phyloP scores from a whole-genome alignment of 106 monocot genomes.

The Triglochin maritima region DNA sequence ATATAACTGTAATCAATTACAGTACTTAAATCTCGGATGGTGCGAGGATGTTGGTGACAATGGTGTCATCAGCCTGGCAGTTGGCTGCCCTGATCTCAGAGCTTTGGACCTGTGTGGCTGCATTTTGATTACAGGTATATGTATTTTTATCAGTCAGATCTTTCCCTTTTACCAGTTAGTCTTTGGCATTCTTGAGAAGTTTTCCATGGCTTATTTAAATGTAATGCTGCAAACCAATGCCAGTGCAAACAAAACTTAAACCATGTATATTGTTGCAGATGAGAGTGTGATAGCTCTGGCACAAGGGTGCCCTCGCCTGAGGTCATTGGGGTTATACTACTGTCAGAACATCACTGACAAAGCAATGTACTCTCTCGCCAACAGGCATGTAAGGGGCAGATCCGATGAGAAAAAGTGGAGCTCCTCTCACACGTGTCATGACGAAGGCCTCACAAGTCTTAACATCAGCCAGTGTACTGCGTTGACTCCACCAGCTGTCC shows the following conservation, averaged over 20 bases:
- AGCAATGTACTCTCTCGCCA: slow-evolving; percentile 89
- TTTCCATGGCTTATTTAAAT: neutral
- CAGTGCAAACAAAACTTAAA: no score
- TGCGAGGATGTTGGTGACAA: slow-evolving; percentile 76
- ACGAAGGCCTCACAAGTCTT: slow-evolving; percentile 58
- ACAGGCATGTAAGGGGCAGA: slow-evolving; percentile 22
- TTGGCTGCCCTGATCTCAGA: slow-evolving; percentile 76
- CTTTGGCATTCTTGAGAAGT: neutral
- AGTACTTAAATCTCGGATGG: slow-evolving; percentile 81
- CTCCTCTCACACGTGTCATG: neutral
- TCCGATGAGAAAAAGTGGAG: slow-evolving; percentile 3
- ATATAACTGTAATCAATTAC: slow-evolving; percentile 51
- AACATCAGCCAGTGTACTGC: slow-evolving; percentile 99
- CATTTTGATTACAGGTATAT: slow-evolving; percentile 87
- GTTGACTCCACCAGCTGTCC: slow-evolving; percentile 82
- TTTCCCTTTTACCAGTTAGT: neutral
- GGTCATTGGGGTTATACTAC: slow-evolving; percentile 74
- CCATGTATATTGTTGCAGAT: slow-evolving; percentile 31
- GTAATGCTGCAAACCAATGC: neutral
- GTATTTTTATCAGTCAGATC: neutral
- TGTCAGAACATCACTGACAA: slow-evolving; percentile 96
- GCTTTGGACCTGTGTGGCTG: slow-evolving; percentile 86
- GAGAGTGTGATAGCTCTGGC: slow-evolving; percentile 92
- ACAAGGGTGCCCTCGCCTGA: slow-evolving; percentile 47
- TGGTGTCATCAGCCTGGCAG: slow-evolving; percentile 76